These are phyloP conservation scores for Fennellomyces sp. DNA, from an alignment of 371 early-diverging fungal genomes.

Conservation along the genomic window DNA sequence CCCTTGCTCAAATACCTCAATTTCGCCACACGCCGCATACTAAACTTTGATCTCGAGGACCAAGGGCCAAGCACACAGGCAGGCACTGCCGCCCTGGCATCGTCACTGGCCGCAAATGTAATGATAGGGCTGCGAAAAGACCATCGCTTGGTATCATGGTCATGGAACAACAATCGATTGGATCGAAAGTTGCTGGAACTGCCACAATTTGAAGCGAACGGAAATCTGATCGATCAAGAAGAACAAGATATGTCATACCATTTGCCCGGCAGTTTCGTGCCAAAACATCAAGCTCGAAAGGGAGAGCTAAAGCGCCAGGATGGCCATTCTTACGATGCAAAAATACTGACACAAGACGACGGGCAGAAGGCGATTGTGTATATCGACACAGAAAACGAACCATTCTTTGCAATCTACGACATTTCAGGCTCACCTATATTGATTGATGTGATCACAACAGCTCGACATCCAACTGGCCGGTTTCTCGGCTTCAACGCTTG, in stretches of 20 bases:
- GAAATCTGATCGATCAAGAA: slow-evolving; percentile 3
- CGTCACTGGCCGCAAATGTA: not conserved
- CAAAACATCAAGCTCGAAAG: not conserved
- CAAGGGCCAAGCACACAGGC: not conserved
- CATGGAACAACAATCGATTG: not conserved
- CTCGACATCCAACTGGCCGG: not conserved
- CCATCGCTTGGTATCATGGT: slow-evolving; percentile 2
- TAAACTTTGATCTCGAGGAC: not conserved
- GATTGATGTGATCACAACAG: not conserved
- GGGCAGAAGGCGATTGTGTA: not conserved
- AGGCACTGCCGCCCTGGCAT: not conserved
- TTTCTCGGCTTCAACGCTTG: not conserved
- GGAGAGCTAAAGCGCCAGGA: not conserved
- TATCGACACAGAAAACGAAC: not conserved
- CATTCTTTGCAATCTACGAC: slow-evolving; percentile 11
- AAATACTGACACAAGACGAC: not conserved
- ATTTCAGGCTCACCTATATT: not conserved
- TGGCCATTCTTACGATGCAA: not conserved
- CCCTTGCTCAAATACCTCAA: not conserved
- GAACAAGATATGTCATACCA: slow-evolving; percentile 9
- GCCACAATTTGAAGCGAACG: slow-evolving; percentile 5
- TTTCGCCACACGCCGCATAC: not conserved
- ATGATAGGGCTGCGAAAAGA: slow-evolving; percentile 2
- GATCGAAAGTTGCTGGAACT: slow-evolving; percentile 3
- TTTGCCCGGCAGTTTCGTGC: slow-evolving; percentile 12